A percentile compares a stretch with the other conserved stretches of the same genome.
Conservation (phyloP, 2,329 filamentous ascomycete species). For the Ophiostoma sp. region DNA sequence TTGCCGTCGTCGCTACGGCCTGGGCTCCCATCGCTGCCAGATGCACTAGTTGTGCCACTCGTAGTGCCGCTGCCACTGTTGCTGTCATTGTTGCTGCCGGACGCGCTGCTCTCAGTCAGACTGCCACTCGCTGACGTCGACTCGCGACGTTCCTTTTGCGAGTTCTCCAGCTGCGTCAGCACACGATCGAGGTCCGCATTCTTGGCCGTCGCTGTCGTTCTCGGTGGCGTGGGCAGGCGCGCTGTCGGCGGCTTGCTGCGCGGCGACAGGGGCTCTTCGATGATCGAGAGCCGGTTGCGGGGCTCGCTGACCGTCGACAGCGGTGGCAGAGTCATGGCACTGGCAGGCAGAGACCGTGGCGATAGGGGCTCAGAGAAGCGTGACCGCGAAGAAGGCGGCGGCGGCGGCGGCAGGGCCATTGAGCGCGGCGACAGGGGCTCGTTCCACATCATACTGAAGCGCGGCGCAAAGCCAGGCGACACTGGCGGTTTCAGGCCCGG, state of each 20-base stretch:
- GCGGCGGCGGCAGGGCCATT: constrained; percentile 11
- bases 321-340: not conserved
- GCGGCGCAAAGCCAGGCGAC: not conserved
- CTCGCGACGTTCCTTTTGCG: not conserved
- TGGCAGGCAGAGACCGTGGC: not conserved
- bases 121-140: constrained; percentile 10
- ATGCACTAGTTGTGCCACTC: not conserved
- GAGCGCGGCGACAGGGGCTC: constrained; percentile 13
- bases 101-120: not conserved
- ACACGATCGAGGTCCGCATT: constrained; percentile 26
- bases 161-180: constrained; percentile 27
- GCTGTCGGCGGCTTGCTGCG: not conserved
- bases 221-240: not conserved
- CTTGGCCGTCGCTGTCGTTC: not conserved
- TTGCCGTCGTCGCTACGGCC: not conserved
- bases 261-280: not conserved
- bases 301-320: not conserved
- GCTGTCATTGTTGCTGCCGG: constrained; percentile 16
- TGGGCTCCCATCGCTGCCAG: not conserved
- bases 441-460: not conserved
- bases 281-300: not conserved
- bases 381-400: not conserved
- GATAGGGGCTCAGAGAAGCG: not conserved
- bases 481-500: not conserved
- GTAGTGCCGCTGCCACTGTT: constrained; percentile 11